Conservation (phyloP, 2,329 filamentous ascomycete species). For the Paecilomyces variotii region DNA sequence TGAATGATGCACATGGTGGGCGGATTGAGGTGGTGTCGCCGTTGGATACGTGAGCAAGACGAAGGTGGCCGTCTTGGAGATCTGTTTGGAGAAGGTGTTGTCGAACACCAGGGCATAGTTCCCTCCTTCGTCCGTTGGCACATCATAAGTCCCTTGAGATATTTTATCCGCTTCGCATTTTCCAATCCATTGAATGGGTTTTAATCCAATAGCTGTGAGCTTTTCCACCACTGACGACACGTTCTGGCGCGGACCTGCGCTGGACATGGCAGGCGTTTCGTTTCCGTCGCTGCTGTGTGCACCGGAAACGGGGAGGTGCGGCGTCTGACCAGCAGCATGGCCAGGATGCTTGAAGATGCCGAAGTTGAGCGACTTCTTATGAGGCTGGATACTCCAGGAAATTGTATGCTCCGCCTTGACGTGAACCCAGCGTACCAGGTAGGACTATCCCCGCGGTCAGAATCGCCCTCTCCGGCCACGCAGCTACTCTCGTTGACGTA, state of each 20-base stretch:
- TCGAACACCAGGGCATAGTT: slow-evolving; percentile 97
- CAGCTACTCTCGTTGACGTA: slow-evolving; percentile 35
- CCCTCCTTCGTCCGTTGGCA: slow-evolving; percentile 64
- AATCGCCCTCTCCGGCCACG: neutral
- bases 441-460: slow-evolving; percentile 55
- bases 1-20: slow-evolving; percentile 42
- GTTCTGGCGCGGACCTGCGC: slow-evolving; percentile 52
- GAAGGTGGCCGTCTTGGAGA: slow-evolving; percentile 90
- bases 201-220: slow-evolving; percentile 54
- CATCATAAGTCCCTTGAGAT: slow-evolving; percentile 80
- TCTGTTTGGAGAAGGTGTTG: slow-evolving; percentile 95
- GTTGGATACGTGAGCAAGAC: slow-evolving; percentile 91
- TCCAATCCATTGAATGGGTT: slow-evolving; percentile 68
- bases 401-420: slow-evolving; percentile 86
- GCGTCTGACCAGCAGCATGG: slow-evolving; percentile 47
- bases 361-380: slow-evolving; percentile 98
- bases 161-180: slow-evolving; percentile 97
- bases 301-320: slow-evolving; percentile 34
- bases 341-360: slow-evolving; percentile 96
- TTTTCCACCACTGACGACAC: slow-evolving; percentile 63
- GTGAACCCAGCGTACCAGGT: slow-evolving; percentile 95
- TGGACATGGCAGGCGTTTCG: slow-evolving; percentile 15
- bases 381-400: slow-evolving; percentile 94
- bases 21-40: slow-evolving; percentile 43
- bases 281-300: slow-evolving; percentile 29